Percentiles rank a stretch among this genome's conserved stretches.
phyloP scores from a whole-genome alignment of 768 basidiomycete species.

The Boletus reticulatus region DNA sequence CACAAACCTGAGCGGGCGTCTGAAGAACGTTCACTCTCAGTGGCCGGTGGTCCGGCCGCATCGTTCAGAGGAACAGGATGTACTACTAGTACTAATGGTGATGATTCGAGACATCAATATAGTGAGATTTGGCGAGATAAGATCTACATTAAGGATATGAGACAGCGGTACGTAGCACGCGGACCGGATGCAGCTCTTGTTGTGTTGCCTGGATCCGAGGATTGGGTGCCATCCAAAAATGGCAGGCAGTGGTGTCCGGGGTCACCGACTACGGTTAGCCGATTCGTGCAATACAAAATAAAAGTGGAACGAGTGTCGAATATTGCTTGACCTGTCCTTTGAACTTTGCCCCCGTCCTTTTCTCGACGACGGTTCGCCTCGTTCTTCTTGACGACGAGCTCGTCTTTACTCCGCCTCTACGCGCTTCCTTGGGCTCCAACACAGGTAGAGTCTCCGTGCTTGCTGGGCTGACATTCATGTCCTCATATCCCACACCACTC shows the following conservation, averaged over 20 bases:
- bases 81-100: too few relatives aligned
- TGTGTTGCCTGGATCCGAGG: too few relatives aligned
- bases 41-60: not conserved
- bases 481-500: not conserved
- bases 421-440: not conserved
- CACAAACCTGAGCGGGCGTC: not conserved
- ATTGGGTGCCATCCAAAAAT: not conserved
- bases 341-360: not conserved
- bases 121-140: not conserved
- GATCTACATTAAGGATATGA: not conserved
- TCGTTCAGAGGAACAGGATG: too few relatives aligned
- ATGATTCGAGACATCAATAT: too few relatives aligned
- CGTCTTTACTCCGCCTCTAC: not conserved
- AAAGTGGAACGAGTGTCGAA: constrained; percentile 30
- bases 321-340: not conserved
- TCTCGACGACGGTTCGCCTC: not conserved
- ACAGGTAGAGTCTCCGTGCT: not conserved
- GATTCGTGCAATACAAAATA: constrained; percentile 20
- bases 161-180: too few relatives aligned
- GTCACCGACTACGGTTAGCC: constrained; percentile 22
- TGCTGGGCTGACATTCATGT: not conserved
- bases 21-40: constrained; percentile 1
- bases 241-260: constrained; percentile 21
- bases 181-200: too few relatives aligned
- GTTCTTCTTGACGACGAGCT: not conserved